Evolutionary conservation across 495 filamentous ascomycete genomes (phyloP).

Genomic region (Penicillium goetzii): DNA sequence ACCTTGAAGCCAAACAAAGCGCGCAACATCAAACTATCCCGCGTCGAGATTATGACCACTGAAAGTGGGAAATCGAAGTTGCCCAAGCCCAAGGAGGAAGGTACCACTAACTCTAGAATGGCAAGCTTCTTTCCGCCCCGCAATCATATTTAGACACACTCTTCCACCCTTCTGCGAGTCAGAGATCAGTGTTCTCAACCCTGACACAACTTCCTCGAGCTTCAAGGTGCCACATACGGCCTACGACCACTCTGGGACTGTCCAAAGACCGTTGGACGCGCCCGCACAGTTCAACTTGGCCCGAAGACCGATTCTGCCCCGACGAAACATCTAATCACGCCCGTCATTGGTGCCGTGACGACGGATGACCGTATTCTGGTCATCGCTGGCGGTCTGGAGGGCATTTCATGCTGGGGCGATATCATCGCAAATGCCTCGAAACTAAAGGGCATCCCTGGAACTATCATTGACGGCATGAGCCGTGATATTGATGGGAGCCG

Average conservation of each 20-base stretch:
- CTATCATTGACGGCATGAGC: neutral
- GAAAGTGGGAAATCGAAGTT: too few species aligned
- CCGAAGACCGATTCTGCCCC: neutral
- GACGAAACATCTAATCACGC: neutral
- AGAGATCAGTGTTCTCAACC: too few species aligned
- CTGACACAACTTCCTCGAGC: neutral
- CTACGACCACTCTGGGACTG: neutral
- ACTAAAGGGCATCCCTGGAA: neutral
- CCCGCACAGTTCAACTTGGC: neutral
- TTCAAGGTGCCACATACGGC: neutral
- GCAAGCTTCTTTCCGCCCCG: too few species aligned
- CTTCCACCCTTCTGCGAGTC: too few species aligned
- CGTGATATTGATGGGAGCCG: neutral
- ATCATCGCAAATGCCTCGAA: neutral
- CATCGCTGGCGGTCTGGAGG: neutral
- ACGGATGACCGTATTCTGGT: neutral
- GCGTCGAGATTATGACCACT: too few species aligned
- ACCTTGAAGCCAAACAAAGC: too few species aligned
- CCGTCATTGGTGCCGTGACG: neutral
- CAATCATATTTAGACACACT: too few species aligned
- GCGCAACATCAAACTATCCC: too few species aligned
- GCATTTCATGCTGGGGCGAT: neutral
- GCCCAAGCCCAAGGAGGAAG: too few species aligned
- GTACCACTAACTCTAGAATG: too few species aligned
- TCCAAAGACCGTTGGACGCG: neutral